These are phyloP conservation scores for Setaria italica DNA, from an alignment of 202 grass and related monocot genomes.

Conservation along the genomic window DNA sequence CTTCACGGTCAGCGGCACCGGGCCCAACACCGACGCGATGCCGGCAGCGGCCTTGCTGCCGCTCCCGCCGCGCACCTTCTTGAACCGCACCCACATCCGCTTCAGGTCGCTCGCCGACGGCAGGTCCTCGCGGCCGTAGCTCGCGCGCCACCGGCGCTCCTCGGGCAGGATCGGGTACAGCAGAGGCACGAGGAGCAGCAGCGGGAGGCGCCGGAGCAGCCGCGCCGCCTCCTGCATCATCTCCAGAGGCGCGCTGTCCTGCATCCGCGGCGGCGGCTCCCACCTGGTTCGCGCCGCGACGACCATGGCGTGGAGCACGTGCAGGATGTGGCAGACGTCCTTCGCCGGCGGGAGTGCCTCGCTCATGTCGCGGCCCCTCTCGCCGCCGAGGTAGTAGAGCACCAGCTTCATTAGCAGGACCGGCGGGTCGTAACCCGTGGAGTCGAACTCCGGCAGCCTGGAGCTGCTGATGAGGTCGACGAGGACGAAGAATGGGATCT, in stretches of 20 bases:
- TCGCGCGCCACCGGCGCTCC: conserved; percentile 59
- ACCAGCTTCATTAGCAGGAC: conserved; percentile 40
- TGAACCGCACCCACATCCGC: conserved; percentile 51
- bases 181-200: conserved; percentile 48
- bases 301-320: conserved; percentile 50
- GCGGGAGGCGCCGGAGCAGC: conserved; percentile 31
- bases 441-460: conserved; percentile 36
- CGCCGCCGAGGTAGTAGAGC: conserved; percentile 48
- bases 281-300: conserved; percentile 37
- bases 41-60: background rate
- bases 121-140: conserved; percentile 47
- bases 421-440: background rate
- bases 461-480: conserved; percentile 29
- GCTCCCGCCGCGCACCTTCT: background rate
- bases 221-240: conserved; percentile 32
- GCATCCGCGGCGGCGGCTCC: conserved; percentile 36
- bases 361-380: conserved; percentile 51
- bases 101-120: conserved; percentile 52
- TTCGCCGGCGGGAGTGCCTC: background rate
- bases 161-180: conserved; percentile 63
- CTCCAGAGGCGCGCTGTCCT: conserved; percentile 34
- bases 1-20: conserved; percentile 54
- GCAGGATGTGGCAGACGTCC: conserved; percentile 42
- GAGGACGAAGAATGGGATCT: conserved; percentile 59
- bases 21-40: conserved; percentile 52